Evolutionary conservation across 1,139 yeast species (phyloP), one percentile per base, ranked within the genome.

Genomic region (Yamadazyma diddensiae): DNA sequence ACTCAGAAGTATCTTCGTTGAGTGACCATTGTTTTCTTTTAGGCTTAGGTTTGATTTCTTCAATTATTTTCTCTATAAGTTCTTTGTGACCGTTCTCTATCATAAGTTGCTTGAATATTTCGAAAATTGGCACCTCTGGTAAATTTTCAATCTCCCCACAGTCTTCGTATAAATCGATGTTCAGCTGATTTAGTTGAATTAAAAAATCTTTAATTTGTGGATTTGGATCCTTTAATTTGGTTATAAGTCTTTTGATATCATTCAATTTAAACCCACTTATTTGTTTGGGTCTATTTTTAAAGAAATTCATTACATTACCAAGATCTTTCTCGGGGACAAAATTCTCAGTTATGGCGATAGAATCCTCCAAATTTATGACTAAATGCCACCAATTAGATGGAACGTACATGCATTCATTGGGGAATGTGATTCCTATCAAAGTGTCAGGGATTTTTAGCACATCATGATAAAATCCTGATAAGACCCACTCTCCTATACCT

Each of bases 341-440:
- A 52, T 88, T 88, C 44, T 86, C 94, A 0, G 97, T 88, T 47
- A 87, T 59, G 0, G 95, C 90, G 25, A 83, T 81, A 12, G 82
- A 70, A 48, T 83, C 90, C 39, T 82, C 87, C 16, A 88, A 52
- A 49, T 88, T 88, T 15, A 87, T 84, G 16, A 88, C 97, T 25
- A 79, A 66, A 61, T 88, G 97, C 97, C 97, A 88, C 97, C 97
- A 88, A 1, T 95, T 94, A 14, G 90, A 72, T 2, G 97, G 97
- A 4, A 88, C 97, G 52, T 83, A 78, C 72, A 87, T 74, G 43
- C 87, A 81, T 53, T 88, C 94, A 5, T 92, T 92, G 0, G 90
- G 84, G 44, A 78, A 78, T 0, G 94, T 82, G 9, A 87, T 65
- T 1, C 86, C 94, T 15, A 87, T 77, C 26, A 68, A 53, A 41